A percentile compares a stretch with the other conserved stretches of the same genome.
Evolutionary conservation across 2,329 filamentous ascomycete genomes (phyloP).

Genomic region (Ceratocystis destructans): DNA sequence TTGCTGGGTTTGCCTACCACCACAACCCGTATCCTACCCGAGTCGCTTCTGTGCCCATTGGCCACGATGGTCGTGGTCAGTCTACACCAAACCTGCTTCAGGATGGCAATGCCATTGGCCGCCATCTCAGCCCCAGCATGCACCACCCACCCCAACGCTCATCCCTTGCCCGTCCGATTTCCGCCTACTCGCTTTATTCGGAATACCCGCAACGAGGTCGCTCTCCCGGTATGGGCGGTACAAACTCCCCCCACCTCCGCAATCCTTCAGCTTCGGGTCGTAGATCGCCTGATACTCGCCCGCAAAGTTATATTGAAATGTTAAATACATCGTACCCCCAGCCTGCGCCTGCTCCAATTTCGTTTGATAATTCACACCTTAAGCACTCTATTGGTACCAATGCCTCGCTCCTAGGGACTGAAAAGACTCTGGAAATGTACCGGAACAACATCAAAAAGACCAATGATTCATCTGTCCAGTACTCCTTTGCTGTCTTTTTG

Average conservation of each 20-base stretch:
- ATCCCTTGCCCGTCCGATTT: slow-evolving; percentile 55
- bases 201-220: slow-evolving; percentile 53
- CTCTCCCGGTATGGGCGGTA: slow-evolving; percentile 36
- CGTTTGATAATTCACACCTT: slow-evolving; percentile 69
- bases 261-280: slow-evolving; percentile 38
- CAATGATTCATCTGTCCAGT: slow-evolving; percentile 76
- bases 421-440: slow-evolving; percentile 97
- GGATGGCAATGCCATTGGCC: slow-evolving; percentile 35
- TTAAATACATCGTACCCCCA: slow-evolving; percentile 66
- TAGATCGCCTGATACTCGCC: slow-evolving; percentile 42
- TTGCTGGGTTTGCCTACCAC: slow-evolving; percentile 49
- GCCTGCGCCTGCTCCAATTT: slow-evolving; percentile 50
- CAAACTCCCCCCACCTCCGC: slow-evolving; percentile 30
- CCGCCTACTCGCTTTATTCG: slow-evolving; percentile 60
- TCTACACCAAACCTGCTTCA: slow-evolving; percentile 42
- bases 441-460: slow-evolving; percentile 95
- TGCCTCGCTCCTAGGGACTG: slow-evolving; percentile 76
- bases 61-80: slow-evolving; percentile 30
- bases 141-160: slow-evolving; percentile 38
- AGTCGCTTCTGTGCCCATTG: slow-evolving; percentile 32
- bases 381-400: slow-evolving; percentile 72
- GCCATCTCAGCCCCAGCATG: slow-evolving; percentile 48
- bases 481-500: slow-evolving; percentile 92
- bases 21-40: slow-evolving; percentile 38
- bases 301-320: slow-evolving; percentile 44